These are phyloP conservation scores for Psilocybe cyanescens DNA, from an alignment of 768 basidiomycete species.

Conservation along the genomic window DNA sequence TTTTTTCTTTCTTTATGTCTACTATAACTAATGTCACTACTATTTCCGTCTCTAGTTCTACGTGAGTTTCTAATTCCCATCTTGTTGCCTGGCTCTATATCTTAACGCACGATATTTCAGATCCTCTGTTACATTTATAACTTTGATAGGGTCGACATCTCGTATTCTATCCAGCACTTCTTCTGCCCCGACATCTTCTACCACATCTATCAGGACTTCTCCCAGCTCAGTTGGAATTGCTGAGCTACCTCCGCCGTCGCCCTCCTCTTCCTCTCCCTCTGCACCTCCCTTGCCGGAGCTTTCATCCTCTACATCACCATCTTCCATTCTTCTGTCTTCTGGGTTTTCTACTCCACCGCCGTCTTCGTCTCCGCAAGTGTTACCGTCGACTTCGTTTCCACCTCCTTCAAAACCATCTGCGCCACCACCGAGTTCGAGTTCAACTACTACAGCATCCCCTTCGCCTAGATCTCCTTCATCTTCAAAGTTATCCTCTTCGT, in stretches of 20 bases:
- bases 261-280: not conserved
- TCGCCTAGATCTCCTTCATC: constrained; percentile 12
- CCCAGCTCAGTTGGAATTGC: not conserved
- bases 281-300: too few species aligned
- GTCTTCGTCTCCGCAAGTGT: constrained; percentile 8
- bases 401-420: constrained; percentile 3
- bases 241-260: not conserved
- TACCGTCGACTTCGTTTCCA: constrained; percentile 15
- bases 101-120: constrained; percentile 4
- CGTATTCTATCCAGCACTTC: constrained; percentile 16
- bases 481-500: constrained; percentile 20
- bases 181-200: not conserved
- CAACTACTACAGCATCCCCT: constrained; percentile 12
- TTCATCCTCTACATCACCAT: constrained; percentile 5
- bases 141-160: constrained; percentile 13
- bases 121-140: constrained; percentile 17
- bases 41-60: not conserved
- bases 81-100: not conserved
- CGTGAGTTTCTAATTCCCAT: too few species aligned
- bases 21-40: not conserved
- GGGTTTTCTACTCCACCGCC: constrained; percentile 7
- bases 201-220: not conserved
- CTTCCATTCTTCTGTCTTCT: constrained; percentile 10
- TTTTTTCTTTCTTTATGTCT: not conserved
- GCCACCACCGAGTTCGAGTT: constrained; percentile 2